These are phyloP conservation scores for Cetradonia linearis DNA, from an alignment of 495 filamentous ascomycete species.

Conservation along the genomic window DNA sequence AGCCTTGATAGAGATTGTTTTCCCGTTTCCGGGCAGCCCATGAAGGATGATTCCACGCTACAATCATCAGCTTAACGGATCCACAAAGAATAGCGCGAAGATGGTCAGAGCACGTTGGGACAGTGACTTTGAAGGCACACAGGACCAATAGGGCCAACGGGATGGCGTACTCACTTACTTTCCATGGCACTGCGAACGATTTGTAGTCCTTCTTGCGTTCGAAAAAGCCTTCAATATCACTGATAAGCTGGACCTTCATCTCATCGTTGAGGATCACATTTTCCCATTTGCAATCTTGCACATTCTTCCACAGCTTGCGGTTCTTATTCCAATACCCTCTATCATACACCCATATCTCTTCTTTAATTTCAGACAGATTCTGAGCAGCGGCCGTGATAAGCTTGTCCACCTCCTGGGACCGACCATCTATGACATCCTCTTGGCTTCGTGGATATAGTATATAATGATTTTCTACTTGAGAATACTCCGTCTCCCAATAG, in stretches of 20 bases:
- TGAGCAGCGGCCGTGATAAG: constrained; percentile 42
- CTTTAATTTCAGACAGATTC: constrained; percentile 43
- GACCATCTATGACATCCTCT: constrained; percentile 1
- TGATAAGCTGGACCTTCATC: constrained; percentile 50
- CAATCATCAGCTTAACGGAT: not conserved
- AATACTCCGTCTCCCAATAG: constrained; percentile 13
- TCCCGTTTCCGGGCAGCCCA: constrained; percentile 49
- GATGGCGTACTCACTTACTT: constrained; percentile 25
- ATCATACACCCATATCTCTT: constrained; percentile 59
- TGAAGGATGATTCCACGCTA: constrained; percentile 30
- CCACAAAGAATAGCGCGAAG: constrained; percentile 13
- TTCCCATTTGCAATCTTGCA: constrained; percentile 49
- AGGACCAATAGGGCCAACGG: not conserved
- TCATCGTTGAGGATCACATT: constrained; percentile 53
- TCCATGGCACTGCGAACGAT: constrained; percentile 54
- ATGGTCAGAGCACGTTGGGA: not conserved
- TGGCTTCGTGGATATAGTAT: constrained; percentile 15
- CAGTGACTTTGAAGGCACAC: constrained; percentile 14
- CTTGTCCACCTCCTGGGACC: constrained; percentile 31
- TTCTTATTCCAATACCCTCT: constrained; percentile 49
- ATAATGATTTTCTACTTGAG: constrained; percentile 8
- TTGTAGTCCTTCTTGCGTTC: constrained; percentile 42
- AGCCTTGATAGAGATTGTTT: constrained; percentile 59
- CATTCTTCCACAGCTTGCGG: constrained; percentile 44
- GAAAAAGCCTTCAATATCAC: constrained; percentile 53